Evolutionary conservation across 2,329 filamentous ascomycete genomes (phyloP).

Genomic region (Clarireedia hainanense): DNA sequence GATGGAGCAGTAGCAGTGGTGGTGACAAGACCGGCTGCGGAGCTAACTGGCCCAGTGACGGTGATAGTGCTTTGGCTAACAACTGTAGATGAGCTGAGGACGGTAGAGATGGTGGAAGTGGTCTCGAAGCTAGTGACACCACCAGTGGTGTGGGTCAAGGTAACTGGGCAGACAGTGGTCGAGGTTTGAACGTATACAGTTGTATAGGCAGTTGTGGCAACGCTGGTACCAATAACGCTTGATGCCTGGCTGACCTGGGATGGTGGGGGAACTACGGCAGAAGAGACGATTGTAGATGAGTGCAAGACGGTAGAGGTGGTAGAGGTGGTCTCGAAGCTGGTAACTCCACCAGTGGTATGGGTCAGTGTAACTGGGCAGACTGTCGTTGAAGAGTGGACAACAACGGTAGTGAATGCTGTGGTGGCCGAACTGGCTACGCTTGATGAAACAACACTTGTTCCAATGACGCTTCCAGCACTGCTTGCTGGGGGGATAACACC

Average conservation of each 20-base stretch:
- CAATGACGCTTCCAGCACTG: constrained; percentile 13
- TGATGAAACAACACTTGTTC: constrained; percentile 2
- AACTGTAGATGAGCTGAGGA: constrained; percentile 27
- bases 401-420: constrained; percentile 21
- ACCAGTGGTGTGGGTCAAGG: constrained; percentile 15
- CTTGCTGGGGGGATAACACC: neutral
- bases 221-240: constrained; percentile 5
- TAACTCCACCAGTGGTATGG: constrained; percentile 12
- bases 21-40: neutral
- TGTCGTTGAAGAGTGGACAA: constrained; percentile 22
- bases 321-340: constrained; percentile 19
- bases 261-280: neutral
- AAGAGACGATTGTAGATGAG: constrained; percentile 26
- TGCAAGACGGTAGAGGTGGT: constrained; percentile 29
- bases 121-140: constrained; percentile 18
- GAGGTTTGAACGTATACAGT: constrained; percentile 18
- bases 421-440: neutral
- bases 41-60: neutral
- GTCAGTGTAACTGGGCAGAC: constrained; percentile 26
- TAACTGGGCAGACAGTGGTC: constrained; percentile 28
- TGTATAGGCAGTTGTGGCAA: constrained; percentile 17
- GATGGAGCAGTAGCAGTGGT: constrained; percentile 2
- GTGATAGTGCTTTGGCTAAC: neutral
- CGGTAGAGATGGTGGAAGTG: constrained; percentile 28
- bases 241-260: constrained; percentile 13